Percentiles rank a stretch among this genome's conserved stretches.
These are phyloP conservation scores for Theobroma grandiflorum DNA, from an alignment of 441 rosid species.

Conservation along the genomic window DNA sequence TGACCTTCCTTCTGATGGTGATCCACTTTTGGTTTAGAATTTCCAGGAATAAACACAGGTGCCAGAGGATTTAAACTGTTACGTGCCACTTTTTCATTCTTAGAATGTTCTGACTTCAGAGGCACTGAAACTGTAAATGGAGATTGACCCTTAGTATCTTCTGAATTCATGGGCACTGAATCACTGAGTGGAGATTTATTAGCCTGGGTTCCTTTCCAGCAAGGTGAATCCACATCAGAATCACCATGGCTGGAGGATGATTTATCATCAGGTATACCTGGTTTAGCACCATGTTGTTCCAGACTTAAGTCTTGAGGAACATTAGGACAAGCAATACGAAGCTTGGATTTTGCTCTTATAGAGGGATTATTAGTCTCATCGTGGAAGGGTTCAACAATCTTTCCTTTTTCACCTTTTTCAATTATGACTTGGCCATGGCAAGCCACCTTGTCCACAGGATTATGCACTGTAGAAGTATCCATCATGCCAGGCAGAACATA, in stretches of 20 bases:
- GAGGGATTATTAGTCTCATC: conserved; percentile 23
- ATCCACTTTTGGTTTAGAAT: conserved; percentile 32
- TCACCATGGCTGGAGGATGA: conserved; percentile 34
- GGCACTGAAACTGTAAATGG: conserved; percentile 33
- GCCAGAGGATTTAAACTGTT: conserved; percentile 52
- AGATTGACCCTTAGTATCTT: conserved; percentile 31
- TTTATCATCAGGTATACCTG: conserved; percentile 27
- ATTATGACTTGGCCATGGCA: conserved; percentile 9
- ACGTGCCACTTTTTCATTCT: conserved; percentile 33
- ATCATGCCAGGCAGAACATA: conserved; percentile 2
- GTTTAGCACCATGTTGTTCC: conserved; percentile 23
- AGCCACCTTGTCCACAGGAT: conserved; percentile 30
- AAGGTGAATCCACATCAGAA: conserved; percentile 63
- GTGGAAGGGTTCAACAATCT: conserved; percentile 15
- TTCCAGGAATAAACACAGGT: conserved; percentile 47
- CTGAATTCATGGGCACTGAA: conserved; percentile 28
- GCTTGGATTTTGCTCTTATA: conserved; percentile 26
- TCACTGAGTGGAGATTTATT: conserved; percentile 33
- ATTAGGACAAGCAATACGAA: conserved; percentile 23
- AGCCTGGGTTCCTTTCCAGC: conserved; percentile 55
- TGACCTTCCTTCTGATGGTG: conserved; percentile 24
- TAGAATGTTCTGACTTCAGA: conserved; percentile 30
- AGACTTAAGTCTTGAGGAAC: conserved; percentile 25
- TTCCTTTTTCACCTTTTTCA: conserved; percentile 26
- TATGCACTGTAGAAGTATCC: conserved; percentile 26